Conservation (phyloP, 257 asterid genomes). For the Penstemon davidsonii region DNA sequence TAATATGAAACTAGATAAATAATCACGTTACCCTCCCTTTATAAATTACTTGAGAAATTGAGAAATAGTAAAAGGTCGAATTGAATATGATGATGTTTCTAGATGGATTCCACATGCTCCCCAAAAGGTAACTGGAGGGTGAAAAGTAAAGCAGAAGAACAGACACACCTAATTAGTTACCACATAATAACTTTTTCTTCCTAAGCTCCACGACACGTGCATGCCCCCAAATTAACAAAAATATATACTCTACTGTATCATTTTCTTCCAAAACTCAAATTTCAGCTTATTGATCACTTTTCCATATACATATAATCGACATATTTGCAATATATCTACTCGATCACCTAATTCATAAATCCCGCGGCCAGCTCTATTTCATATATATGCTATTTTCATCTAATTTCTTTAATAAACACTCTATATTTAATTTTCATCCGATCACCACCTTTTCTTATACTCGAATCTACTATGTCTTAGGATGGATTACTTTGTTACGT, state of each 20-base stretch:
- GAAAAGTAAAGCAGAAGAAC: slow-evolving; percentile 15
- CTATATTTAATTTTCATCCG: too few species aligned
- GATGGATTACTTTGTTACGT: too few species aligned
- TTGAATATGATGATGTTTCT: not conserved
- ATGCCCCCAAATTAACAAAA: slow-evolving; percentile 12
- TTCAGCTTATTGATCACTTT: slow-evolving; percentile 19
- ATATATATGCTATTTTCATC: not conserved
- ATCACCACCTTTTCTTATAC: too few species aligned
- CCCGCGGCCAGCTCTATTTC: not conserved
- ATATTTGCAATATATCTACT: slow-evolving; percentile 7
- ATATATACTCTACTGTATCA: not conserved
- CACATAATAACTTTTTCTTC: not conserved
- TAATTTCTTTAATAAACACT: not conserved
- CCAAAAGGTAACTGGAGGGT: slow-evolving; percentile 26
- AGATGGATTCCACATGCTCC: slow-evolving; percentile 20
- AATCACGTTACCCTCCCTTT: too few species aligned
- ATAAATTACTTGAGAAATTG: too few species aligned
- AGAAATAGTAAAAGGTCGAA: too few species aligned
- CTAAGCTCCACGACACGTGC: slow-evolving; percentile 23
- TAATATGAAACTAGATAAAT: too few species aligned
- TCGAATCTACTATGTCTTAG: too few species aligned
- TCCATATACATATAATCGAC: not conserved
- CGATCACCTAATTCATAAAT: not conserved
- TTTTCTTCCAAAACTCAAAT: slow-evolving; percentile 42
- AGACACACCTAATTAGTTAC: not conserved